Evolutionary conservation across 805 yeast species (phyloP).

Genomic region (Myxozyma kluyveri): DNA sequence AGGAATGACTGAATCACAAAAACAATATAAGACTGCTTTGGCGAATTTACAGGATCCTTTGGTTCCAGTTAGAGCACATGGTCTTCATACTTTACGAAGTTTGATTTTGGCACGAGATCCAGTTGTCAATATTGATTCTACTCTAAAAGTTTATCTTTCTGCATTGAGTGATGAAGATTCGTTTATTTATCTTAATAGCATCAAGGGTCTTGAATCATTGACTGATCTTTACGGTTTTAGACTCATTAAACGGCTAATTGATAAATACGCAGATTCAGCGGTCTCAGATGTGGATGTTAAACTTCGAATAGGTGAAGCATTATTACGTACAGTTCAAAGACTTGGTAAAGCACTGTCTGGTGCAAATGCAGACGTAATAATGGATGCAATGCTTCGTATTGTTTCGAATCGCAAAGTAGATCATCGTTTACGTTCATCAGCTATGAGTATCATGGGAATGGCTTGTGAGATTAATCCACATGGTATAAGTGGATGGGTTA

Average conservation of each 20-base stretch:
- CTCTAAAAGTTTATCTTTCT: conserved; percentile 56
- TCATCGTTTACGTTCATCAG: conserved; percentile 71
- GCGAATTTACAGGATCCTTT: conserved; percentile 69
- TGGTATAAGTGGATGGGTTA: conserved; percentile 49
- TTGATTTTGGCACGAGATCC: conserved; percentile 52
- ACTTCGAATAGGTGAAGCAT: conserved; percentile 79
- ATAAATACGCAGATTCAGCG: conserved; percentile 36
- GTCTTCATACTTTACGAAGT: conserved; percentile 61
- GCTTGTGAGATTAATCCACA: conserved; percentile 58
- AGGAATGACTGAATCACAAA: conserved; percentile 24
- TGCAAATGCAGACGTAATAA: conserved; percentile 43
- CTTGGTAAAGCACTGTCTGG: conserved; percentile 52
- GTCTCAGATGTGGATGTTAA: conserved; percentile 54
- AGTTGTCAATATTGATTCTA: conserved; percentile 51
- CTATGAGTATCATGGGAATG: conserved; percentile 79
- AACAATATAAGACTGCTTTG: conserved; percentile 55
- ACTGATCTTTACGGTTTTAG: conserved; percentile 46
- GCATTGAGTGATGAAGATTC: conserved; percentile 81
- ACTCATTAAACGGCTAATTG: conserved; percentile 43
- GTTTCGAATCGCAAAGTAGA: conserved; percentile 42
- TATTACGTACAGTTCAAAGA: conserved; percentile 55
- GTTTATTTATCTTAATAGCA: conserved; percentile 77
- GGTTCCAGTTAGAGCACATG: conserved; percentile 85
- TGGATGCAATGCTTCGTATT: conserved; percentile 43
- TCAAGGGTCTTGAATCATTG: conserved; percentile 69